Evolutionary conservation across 257 asterid genomes (phyloP).

Genomic region (Anisodus tanguticus): DNA sequence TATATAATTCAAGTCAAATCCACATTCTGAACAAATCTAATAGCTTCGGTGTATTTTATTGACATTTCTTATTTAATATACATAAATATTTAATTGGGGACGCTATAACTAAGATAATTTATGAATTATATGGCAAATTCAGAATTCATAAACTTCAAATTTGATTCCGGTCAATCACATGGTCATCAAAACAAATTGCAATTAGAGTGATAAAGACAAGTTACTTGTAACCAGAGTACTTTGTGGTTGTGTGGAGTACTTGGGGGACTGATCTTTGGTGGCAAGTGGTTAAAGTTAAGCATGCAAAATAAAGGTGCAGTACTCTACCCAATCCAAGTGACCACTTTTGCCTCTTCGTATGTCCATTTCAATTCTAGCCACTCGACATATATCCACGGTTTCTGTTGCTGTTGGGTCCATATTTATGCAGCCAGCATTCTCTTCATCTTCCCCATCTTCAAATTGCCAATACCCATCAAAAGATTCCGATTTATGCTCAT

Average conservation of each 20-base stretch:
- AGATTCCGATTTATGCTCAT: background rate
- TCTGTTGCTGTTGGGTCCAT: slow-evolving; percentile 22
- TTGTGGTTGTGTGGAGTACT: background rate
- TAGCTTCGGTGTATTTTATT: no score
- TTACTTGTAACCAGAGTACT: background rate
- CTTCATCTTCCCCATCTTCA: background rate
- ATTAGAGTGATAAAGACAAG: background rate
- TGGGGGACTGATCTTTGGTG: background rate
- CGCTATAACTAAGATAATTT: no score
- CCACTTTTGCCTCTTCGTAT: slow-evolving; percentile 32
- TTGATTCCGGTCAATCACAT: background rate
- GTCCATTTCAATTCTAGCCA: slow-evolving; percentile 35
- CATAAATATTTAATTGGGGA: no score
- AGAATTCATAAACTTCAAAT: background rate
- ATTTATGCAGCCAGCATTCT: background rate
- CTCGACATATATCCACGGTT: background rate
- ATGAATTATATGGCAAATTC: background rate
- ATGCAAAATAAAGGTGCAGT: slow-evolving; percentile 31
- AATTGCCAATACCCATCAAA: background rate
- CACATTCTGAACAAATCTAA: no score
- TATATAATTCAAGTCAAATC: no score
- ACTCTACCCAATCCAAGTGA: slow-evolving; percentile 22
- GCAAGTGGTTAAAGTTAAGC: slow-evolving; percentile 29
- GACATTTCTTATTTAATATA: no score
- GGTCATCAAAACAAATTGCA: background rate